phyloP scores from a whole-genome alignment of 73 alveolate genomes.

The Stentor roeselii region DNA sequence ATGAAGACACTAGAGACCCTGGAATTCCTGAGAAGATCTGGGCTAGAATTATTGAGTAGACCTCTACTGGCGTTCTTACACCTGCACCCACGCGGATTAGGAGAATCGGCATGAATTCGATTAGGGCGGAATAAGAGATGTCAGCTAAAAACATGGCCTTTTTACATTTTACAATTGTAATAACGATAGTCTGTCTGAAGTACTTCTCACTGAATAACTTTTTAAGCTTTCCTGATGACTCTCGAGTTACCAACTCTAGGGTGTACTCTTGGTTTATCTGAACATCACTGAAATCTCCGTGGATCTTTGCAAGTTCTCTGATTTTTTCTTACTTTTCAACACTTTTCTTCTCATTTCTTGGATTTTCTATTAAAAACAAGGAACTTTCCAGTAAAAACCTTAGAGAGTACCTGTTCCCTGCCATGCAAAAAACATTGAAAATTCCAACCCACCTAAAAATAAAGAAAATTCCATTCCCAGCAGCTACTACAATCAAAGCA shows the following conservation, averaged over 20 bases:
- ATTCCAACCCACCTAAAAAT: neutral
- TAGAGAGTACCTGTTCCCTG: too few relatives aligned
- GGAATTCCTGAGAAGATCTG: neutral
- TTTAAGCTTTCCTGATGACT: too few relatives aligned
- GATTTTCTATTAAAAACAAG: too few relatives aligned
- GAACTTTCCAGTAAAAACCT: too few relatives aligned
- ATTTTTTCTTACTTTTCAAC: too few relatives aligned
- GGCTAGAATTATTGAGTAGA: neutral
- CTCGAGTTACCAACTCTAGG: too few relatives aligned
- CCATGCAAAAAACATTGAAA: too few relatives aligned
- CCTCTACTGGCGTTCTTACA: neutral
- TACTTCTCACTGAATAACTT: neutral
- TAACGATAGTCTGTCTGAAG: neutral
- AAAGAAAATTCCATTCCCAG: neutral
- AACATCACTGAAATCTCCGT: too few relatives aligned
- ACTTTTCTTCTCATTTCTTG: too few relatives aligned
- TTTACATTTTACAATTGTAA: neutral
- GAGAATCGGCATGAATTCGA: neutral
- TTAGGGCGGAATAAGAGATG: neutral
- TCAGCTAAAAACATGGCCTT: neutral
- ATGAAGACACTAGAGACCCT: conserved; percentile 9
- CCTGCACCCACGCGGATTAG: neutral
- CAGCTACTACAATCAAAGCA: neutral
- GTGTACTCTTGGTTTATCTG: too few relatives aligned
- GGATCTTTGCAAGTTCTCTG: too few relatives aligned